A percentile compares a stretch with the other conserved stretches of the same genome.
These are phyloP conservation scores for Vicia faba DNA, from an alignment of 306 rosid genomes.

Conservation along the genomic window DNA sequence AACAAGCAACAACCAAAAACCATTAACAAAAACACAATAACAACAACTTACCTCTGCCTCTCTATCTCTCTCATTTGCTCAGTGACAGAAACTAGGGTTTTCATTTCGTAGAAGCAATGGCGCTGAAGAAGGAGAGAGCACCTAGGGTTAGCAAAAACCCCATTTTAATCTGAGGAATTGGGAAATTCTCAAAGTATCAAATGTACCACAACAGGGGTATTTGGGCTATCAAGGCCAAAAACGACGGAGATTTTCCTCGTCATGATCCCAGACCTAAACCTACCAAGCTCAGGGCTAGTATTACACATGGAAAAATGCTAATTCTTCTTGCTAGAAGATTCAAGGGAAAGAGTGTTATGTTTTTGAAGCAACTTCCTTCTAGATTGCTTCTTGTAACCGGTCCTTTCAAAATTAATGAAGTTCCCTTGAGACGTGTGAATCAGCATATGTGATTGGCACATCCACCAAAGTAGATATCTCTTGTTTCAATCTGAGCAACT, in stretches of 20 bases:
- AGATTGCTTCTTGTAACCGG: slow-evolving; percentile 77
- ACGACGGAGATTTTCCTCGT: slow-evolving; percentile 68
- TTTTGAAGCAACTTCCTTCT: slow-evolving; percentile 72
- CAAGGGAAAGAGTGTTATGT: slow-evolving; percentile 73
- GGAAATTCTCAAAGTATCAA: slow-evolving; percentile 61
- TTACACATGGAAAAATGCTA: slow-evolving; percentile 64
- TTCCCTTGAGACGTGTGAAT: slow-evolving; percentile 71
- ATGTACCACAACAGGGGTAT: slow-evolving; percentile 77
- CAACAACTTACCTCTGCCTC: too few relatives aligned
- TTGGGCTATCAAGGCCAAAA: slow-evolving; percentile 80
- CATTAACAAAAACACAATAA: too few relatives aligned
- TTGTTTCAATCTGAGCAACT: slow-evolving; percentile 52
- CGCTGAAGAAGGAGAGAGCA: slow-evolving; percentile 53
- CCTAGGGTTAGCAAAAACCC: slow-evolving; percentile 58
- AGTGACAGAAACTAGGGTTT: slow-evolving; percentile 34
- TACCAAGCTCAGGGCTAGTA: slow-evolving; percentile 65
- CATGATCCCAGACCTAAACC: slow-evolving; percentile 58
- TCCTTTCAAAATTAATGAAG: slow-evolving; percentile 70
- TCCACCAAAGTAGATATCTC: slow-evolving; percentile 68
- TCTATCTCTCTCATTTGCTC: slow-evolving; percentile 1
- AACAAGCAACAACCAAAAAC: too few relatives aligned
- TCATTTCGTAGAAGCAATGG: slow-evolving; percentile 43
- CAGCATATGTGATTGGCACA: slow-evolving; percentile 69
- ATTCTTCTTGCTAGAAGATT: slow-evolving; percentile 73
- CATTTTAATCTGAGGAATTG: slow-evolving; percentile 60